Base-by-base conservation (phyloP, 352 stramenopile species). In the Globisporangium irregulare region DNA sequence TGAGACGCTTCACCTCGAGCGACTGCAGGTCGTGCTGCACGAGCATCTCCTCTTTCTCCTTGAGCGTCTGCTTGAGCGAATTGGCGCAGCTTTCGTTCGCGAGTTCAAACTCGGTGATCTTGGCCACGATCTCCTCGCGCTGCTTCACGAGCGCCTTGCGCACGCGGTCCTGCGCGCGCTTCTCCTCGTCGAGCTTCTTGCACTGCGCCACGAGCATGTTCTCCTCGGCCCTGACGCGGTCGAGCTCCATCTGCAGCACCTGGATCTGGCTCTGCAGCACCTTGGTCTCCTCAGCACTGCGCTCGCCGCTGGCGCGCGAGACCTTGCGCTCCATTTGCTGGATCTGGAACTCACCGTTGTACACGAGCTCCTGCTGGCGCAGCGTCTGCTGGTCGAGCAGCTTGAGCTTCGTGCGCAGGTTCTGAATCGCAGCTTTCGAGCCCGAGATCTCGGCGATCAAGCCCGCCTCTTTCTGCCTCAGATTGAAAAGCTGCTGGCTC, bases 331-430 rank as follows among this genome's bases (percentile, higher is more conserved):
- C 94, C 82, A 98, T 98, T 73, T 98, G 92, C 73, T 98, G 94
- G 67, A 98, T 98, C 79, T 99, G 92, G 75, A 98, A 99, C 76
- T 98, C 97, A 57, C 93, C 94, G 73, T 97, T 98, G 75, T 98
- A 98, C 60, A 99, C 79, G 8, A 99, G 79, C 77, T 98, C 96
- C 67, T 98, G 87, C 72, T 99, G 97, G 0, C 90, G 82, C 34
- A 96, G 75, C 36, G 84, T 77, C 57, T 98, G 91, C 29, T 84
- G 78, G 59, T 98, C 96, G 0, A 99, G 82, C n/a, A 89, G 66
- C 70, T 93, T 90, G 38, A 98, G 80, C 77, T 98, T 98, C 20
- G 87, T 81, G 29, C 81, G 73, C 34, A 98, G 72, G 70, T 98
- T 99, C 63, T 93, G 89, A 6, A 76, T 77, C 15, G 85, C 86